These are phyloP conservation scores for Candida sp. DNA, from an alignment of 1,139 yeast species.

Conservation along the genomic window DNA sequence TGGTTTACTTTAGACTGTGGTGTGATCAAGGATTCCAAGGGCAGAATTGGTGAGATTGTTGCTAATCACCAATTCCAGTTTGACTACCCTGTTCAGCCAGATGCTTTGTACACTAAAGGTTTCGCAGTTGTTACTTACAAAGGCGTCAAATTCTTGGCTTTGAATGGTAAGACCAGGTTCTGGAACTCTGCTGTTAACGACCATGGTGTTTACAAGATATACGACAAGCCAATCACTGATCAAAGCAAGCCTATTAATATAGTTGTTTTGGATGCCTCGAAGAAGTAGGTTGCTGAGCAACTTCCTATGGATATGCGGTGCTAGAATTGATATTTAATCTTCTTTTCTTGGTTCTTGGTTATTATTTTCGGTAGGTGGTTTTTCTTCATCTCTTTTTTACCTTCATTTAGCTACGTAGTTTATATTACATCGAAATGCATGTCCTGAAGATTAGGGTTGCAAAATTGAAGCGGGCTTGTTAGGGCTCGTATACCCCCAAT, in stretches of 20 bases:
- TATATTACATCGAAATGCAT: background rate
- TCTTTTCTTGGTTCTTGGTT: background rate
- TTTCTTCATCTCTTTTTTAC: background rate
- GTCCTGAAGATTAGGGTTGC: background rate
- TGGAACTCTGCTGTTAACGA: conserved; percentile 11
- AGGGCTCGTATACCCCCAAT: background rate
- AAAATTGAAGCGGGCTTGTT: background rate
- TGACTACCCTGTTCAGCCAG: conserved; percentile 50
- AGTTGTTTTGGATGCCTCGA: conserved; percentile 1
- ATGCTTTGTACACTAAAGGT: conserved; percentile 12
- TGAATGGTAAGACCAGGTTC: conserved; percentile 11
- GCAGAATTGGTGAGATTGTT: conserved; percentile 47
- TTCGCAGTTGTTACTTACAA: conserved; percentile 19
- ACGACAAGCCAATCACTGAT: conserved; percentile 7
- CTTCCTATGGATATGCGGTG: background rate
- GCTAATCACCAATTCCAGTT: conserved; percentile 52
- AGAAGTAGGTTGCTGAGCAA: too few species aligned
- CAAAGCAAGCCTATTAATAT: conserved; percentile 7
- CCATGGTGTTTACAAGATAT: conserved; percentile 9
- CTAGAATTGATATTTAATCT: background rate
- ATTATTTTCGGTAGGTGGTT: background rate
- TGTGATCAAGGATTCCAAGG: conserved; percentile 37
- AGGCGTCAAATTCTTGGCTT: conserved; percentile 24
- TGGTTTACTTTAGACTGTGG: conserved; percentile 51
- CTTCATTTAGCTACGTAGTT: too few species aligned